Base-by-base conservation (phyloP, 192 early-diverging fungal genomes). In the Rhizophagus sp. region DNA sequence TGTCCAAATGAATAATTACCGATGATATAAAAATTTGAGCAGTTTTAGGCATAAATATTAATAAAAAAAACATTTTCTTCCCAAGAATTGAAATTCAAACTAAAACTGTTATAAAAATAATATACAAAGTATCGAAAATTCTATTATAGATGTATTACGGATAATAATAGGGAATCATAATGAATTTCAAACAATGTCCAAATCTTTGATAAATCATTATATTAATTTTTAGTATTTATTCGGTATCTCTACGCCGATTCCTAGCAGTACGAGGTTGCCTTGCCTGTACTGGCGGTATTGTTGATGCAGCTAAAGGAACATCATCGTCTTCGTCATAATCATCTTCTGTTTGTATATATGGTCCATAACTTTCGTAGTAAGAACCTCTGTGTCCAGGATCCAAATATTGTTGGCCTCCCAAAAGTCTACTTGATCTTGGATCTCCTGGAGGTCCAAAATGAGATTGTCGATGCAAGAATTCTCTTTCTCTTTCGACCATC, bases 351-450 rank as follows among this genome's bases (percentile, higher is more conserved):
- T 76, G 41, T 76, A 34, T 61, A 76, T 76, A 64, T 11, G 50
- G 7, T 30, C 13, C 73, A 61, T 75, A 75, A 52, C 4, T 52
- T 41, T 76, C 75, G 39, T 76, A 27, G 44, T 76, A 76, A 22
- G 75, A 65, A 27, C 72, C 25, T 52, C 72, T 44, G 4, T 47
- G 30, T n/a, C 74, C 61, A 24, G 65, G 36, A 27, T 78, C 76
- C 65, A 66, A 78, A 25, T 69, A 61, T 34, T 67, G 76, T 22
- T 78, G 76, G 69, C 68, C 39, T n/a, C 13, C 27, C 66, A 68
- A 57, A 27, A 27, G 36, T 68, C 76, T 68, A 24, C 22, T 68
- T 76, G 74, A 17, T 57, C 73, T 75, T 27, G 57, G 52, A 75
- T 75, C 73, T 19, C 64, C 44, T 8, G 33, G 13, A 25, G 41